Conservation (phyloP, 495 filamentous ascomycete genomes). For the Trichoderma gamsii region DNA sequence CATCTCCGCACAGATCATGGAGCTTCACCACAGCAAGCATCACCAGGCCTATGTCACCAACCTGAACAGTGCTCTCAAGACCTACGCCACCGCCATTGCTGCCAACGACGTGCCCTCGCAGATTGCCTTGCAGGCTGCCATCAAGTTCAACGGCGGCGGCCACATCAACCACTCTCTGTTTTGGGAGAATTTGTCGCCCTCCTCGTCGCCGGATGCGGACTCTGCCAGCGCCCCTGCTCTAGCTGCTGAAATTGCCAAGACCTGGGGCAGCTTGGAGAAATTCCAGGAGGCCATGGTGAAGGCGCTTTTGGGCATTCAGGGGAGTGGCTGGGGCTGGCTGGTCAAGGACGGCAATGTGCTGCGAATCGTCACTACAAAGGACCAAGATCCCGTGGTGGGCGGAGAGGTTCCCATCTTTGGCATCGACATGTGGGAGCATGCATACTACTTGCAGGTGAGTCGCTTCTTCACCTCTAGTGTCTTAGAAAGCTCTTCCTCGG, state of each 20-base stretch:
- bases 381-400: slow-evolving; percentile 91
- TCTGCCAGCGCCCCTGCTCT: slow-evolving; percentile 54
- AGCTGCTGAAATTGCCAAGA: slow-evolving; percentile 55
- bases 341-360: slow-evolving; percentile 80
- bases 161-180: slow-evolving; percentile 91
- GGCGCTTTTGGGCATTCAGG: slow-evolving; percentile 53
- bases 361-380: slow-evolving; percentile 71
- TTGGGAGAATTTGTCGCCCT: slow-evolving; percentile 86
- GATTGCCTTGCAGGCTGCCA: slow-evolving; percentile 67
- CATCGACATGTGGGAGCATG: slow-evolving; percentile 90
- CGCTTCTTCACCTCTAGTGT: slow-evolving; percentile 44
- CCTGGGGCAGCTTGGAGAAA: slow-evolving; percentile 58
- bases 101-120: slow-evolving; percentile 51
- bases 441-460: slow-evolving; percentile 75
- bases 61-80: slow-evolving; percentile 56
- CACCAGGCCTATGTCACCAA: slow-evolving; percentile 69
- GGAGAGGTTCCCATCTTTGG: slow-evolving; percentile 82
- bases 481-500: background rate
- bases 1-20: slow-evolving; percentile 94
- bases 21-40: slow-evolving; percentile 70
- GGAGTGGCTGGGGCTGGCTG: slow-evolving; percentile 79
- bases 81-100: slow-evolving; percentile 44
- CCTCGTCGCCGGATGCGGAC: slow-evolving; percentile 57
- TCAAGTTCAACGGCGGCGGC: slow-evolving; percentile 89
- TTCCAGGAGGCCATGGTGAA: slow-evolving; percentile 74